Base-by-base conservation (phyloP, 2,329 filamentous ascomycete species). In the Colletotrichum trifolii region DNA sequence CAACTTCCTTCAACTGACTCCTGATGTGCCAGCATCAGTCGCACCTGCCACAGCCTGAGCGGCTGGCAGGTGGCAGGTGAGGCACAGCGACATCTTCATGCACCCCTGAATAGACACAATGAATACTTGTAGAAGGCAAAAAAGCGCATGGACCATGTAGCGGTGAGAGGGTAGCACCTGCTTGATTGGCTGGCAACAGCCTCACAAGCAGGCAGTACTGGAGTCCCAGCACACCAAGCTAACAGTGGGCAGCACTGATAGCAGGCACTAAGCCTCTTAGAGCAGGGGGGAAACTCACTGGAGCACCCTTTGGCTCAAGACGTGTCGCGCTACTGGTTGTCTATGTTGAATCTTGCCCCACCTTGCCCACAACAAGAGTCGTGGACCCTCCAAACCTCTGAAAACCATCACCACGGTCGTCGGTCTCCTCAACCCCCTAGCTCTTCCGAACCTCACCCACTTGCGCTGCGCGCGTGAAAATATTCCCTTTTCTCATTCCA, bases 381-480 rank as follows among this genome's bases (percentile, higher is more conserved):
- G 25, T 25, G 25, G 53, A 49, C 53, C 53, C 64, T 73, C 72
- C 73, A 70, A 69, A 71, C 67, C 60, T 71, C 69, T 68, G 70
- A 75, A 76, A 73, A 71, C 71, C 75, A 78, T 75, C 75, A 75
- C 71, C 72, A 69, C 69, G 58, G 25, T 25, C 4, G 25, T 25
- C 25, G 1, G 25, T 25, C 67, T 64, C 69, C 69, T 69, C 68
- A 67, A 69, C 69, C 61, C 62, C 72, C 69, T 69, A 69, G 68
- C 70, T 70, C 69, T 70, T 71, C 69, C 61, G 64, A 67, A 67
- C 66, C 69, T 69, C 71, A 71, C 49, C 45, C 55, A 25, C 25
- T 57, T 66, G 75, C 75, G 76, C 76, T 74, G 75, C 69, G 76
- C 76, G 76, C 75, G 69, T 73, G 72, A 67, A 67, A 71, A 70